Conservation (phyloP, 306 rosid species). For the Quercus mongolica region DNA sequence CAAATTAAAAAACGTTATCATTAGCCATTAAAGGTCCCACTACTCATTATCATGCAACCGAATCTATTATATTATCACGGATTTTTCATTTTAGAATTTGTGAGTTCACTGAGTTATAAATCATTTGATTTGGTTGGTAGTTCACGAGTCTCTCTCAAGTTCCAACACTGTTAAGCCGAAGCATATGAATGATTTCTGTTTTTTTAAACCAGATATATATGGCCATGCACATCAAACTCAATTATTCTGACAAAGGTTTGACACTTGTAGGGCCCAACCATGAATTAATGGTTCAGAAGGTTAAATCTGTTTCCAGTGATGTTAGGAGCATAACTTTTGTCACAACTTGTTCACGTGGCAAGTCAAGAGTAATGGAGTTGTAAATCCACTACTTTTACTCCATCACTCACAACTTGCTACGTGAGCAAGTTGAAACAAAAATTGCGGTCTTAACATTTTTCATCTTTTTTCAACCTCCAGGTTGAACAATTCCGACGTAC, state of each 20-base stretch:
- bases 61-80: neutral
- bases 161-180: neutral
- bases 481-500: no score
- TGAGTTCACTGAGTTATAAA: neutral
- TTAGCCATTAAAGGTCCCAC: no score
- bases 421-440: accelerated
- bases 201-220: no score
- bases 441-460: no score
- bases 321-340: no score
- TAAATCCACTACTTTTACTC: accelerated
- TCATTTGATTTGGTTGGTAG: constrained; percentile 25
- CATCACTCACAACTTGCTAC: accelerated
- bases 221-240: neutral
- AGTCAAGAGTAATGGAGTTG: no score
- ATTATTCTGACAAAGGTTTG: neutral
- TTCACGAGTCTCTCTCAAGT: constrained; percentile 25
- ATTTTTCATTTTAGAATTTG: neutral
- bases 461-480: no score
- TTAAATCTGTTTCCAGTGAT: no score
- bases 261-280: neutral
- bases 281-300: no score
- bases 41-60: no score
- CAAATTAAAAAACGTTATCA: no score
- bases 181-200: neutral
- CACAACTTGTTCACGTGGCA: no score